These are phyloP conservation scores for Inonotus hispidus DNA, from an alignment of 1,284 basidiomycete species.

Conservation along the genomic window DNA sequence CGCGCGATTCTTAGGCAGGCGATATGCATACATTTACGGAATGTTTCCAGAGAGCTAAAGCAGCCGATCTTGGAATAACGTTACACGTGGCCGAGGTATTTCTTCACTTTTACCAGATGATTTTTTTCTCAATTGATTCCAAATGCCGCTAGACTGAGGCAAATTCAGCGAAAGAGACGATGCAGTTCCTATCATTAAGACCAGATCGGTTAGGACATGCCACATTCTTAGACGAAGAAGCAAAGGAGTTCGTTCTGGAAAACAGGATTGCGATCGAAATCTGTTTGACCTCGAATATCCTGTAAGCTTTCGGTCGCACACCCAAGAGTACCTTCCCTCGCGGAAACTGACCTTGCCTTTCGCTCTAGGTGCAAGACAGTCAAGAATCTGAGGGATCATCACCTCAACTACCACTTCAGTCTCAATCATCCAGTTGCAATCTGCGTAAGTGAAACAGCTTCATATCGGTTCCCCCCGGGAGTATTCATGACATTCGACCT, in stretches of 20 bases:
- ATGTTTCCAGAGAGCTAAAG: conserved; percentile 50
- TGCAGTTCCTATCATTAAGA: conserved; percentile 54
- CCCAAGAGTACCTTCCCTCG: neutral
- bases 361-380: conserved; percentile 62
- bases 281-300: conserved; percentile 75
- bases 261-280: conserved; percentile 70
- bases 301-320: conserved; percentile 38
- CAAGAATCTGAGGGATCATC: conserved; percentile 56
- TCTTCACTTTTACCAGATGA: neutral
- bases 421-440: conserved; percentile 66
- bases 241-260: conserved; percentile 50
- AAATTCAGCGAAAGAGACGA: conserved; percentile 54
- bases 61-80: conserved; percentile 60
- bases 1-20: conserved; percentile 37
- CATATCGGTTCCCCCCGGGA: neutral
- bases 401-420: conserved; percentile 62
- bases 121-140: neutral
- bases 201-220: conserved; percentile 78
- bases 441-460: conserved; percentile 48
- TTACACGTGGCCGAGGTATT: conserved; percentile 77
- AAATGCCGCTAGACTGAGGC: conserved; percentile 37
- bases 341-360: neutral
- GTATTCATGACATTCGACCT: conserved; percentile 1
- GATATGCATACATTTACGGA: conserved; percentile 48
- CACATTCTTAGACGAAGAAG: conserved; percentile 66